Evolutionary conservation across 1,139 yeast species (phyloP), one percentile per base, ranked within the genome.

Genomic region (Geotrichum cucujoidarum): DNA sequence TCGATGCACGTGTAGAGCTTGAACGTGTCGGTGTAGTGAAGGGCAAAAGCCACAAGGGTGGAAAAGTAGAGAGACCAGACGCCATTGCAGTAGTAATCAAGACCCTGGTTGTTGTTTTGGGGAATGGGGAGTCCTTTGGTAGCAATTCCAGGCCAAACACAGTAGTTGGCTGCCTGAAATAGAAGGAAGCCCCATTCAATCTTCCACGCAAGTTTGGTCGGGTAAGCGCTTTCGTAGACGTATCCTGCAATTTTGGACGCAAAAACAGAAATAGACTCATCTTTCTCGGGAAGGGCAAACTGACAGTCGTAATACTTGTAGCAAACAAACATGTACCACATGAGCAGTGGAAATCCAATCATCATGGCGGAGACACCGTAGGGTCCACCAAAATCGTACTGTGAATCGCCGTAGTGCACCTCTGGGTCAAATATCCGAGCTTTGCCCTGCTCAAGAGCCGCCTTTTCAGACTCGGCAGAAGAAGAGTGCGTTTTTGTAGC

Each of bases 321-420:
- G 62, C 90, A 78, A 51, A 90, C 80, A 95, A 96, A 92, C 92
- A 92, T 83, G 70, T 92, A 92, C 77, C 85, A 87, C 98, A 92
- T 92, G 62, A 94, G 74, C 46, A 83, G 64, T 4, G 98, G 98
- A 71, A 92, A 94, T 1, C 95, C 95, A 43, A 78, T 63, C 81
- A 92, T 80, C 97, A 92, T 90, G n/a, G 92, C 89, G 17, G 81
- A 52, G 38, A 88, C 96, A 47, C 98, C 98, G n/a, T 73, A 65
- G 20, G 95, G 85, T 0, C 97, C 98, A 45, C 98, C 98, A 62
- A 92, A 92, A 60, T 92, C 98, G 70, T 79, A 87, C 20, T 49
- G 50, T 37, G 46, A 45, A 8, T 42, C 31, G n/a, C 53, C 53
- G 36, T 49, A 41, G 25, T 49, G 52, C 34, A 43, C 34, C 14